phyloP scores from a whole-genome alignment of 2,329 filamentous ascomycete genomes.

The Fusarium sulawesiense region DNA sequence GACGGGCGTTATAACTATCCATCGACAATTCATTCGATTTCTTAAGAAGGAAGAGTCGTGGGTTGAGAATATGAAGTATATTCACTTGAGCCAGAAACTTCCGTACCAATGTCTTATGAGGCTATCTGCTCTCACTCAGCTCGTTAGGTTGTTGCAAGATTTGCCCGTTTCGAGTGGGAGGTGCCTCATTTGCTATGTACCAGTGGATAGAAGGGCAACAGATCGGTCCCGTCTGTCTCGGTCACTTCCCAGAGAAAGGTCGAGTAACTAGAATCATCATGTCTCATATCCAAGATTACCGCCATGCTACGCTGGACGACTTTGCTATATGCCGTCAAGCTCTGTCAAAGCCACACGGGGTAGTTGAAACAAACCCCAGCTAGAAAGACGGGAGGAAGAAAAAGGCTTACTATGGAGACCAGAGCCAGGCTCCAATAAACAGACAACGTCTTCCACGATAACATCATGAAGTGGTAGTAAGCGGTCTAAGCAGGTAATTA shows the following conservation, averaged over 20 bases:
- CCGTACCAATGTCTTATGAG: neutral
- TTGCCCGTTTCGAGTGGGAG: neutral
- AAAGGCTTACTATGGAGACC: neutral
- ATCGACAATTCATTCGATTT: neutral
- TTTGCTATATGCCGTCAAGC: neutral
- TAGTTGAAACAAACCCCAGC: neutral
- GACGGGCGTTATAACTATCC: neutral
- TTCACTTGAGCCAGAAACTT: neutral
- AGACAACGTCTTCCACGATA: neutral
- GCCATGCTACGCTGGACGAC: neutral
- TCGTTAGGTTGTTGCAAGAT: neutral
- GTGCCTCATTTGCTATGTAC: too few species aligned
- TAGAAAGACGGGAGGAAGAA: neutral
- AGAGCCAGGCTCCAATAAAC: neutral
- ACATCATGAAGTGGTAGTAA: neutral
- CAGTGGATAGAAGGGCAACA: too few species aligned
- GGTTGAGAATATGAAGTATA: neutral
- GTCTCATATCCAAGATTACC: neutral
- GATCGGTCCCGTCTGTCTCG: too few species aligned
- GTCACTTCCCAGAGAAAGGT: too few species aligned
- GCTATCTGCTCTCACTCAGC: neutral
- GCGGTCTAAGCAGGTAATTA: too few species aligned
- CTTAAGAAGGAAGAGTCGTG: neutral
- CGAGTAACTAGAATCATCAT: neutral
- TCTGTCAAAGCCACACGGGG: neutral